These are phyloP conservation scores for Magnusiomyces ingens DNA, from an alignment of 1,139 yeast genomes.

Conservation along the genomic window DNA sequence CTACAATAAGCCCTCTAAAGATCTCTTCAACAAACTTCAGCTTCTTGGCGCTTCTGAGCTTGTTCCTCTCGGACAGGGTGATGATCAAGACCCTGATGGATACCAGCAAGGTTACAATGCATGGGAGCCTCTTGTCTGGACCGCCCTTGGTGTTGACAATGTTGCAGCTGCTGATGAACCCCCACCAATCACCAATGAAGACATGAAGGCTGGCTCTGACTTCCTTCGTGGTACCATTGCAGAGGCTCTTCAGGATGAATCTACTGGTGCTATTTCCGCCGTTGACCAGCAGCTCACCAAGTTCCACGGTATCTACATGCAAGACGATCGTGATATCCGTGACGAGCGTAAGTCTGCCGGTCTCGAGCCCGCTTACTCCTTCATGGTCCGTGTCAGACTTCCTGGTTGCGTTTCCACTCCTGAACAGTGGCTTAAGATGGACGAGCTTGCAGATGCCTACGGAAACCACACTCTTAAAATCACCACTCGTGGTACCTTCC, in stretches of 20 bases:
- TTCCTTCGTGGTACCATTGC: constrained; percentile 90
- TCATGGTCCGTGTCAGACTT: constrained; percentile 93
- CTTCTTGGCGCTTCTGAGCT: constrained; percentile 69
- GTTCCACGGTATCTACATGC: constrained; percentile 98
- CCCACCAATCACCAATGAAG: constrained; percentile 92
- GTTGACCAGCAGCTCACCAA: constrained; percentile 90
- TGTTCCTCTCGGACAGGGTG: constrained; percentile 80
- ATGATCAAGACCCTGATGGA: constrained; percentile 97
- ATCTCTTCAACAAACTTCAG: constrained; percentile 55
- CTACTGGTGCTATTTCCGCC: constrained; percentile 92
- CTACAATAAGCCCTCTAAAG: constrained; percentile 87
- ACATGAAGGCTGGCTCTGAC: constrained; percentile 81
- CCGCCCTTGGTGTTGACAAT: constrained; percentile 78
- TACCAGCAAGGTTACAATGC: constrained; percentile 79
- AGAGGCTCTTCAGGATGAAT: constrained; percentile 71
- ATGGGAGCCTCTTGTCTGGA: constrained; percentile 87
- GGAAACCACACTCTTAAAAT: constrained; percentile 93
- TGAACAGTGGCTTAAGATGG: constrained; percentile 79
- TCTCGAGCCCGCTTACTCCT: constrained; percentile 88
- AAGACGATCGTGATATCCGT: constrained; percentile 94
- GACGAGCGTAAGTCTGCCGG: constrained; percentile 91
- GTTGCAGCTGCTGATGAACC: constrained; percentile 89
- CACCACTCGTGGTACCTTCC: constrained; percentile 97
- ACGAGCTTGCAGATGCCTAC: constrained; percentile 70
- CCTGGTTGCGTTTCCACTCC: constrained; percentile 94